Evolutionary conservation across 2,329 filamentous ascomycete genomes (phyloP).

Genomic region (Penicillium sp.): DNA sequence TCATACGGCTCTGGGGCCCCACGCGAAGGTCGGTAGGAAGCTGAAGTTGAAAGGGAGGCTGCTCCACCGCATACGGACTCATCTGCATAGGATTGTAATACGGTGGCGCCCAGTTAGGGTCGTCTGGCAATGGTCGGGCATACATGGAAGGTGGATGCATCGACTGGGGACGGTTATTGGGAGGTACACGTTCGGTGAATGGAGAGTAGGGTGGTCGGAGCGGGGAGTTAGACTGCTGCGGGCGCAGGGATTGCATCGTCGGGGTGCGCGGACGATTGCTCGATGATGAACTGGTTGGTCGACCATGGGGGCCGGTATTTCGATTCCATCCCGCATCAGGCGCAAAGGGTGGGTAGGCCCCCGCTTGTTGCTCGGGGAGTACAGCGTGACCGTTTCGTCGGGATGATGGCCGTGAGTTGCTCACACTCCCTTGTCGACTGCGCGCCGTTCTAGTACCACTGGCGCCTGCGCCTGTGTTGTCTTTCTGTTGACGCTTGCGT

Average conservation of each 20-base stretch:
- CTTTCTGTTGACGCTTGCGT: constrained; percentile 61
- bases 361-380: constrained; percentile 17
- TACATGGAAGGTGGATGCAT: constrained; percentile 38
- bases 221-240: constrained; percentile 33
- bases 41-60: constrained; percentile 30
- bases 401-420: constrained; percentile 20
- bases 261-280: constrained; percentile 47
- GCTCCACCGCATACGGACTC: constrained; percentile 33
- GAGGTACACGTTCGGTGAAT: constrained; percentile 33
- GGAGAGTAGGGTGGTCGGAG: constrained; percentile 37
- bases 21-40: constrained; percentile 35
- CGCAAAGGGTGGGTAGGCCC: constrained; percentile 34
- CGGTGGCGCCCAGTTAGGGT: constrained; percentile 48
- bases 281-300: constrained; percentile 37
- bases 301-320: constrained; percentile 36
- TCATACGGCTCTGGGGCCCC: constrained; percentile 25
- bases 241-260: constrained; percentile 40
- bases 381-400: constrained; percentile 15
- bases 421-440: constrained; percentile 22
- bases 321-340: constrained; percentile 51
- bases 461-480: constrained; percentile 21
- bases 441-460: constrained; percentile 7
- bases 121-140: constrained; percentile 49
- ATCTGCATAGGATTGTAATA: constrained; percentile 25
- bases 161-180: constrained; percentile 37